A percentile compares a stretch with the other conserved stretches of the same genome.
Conservation (phyloP, 2,329 filamentous ascomycete genomes). For the Venturia nashicola region DNA sequence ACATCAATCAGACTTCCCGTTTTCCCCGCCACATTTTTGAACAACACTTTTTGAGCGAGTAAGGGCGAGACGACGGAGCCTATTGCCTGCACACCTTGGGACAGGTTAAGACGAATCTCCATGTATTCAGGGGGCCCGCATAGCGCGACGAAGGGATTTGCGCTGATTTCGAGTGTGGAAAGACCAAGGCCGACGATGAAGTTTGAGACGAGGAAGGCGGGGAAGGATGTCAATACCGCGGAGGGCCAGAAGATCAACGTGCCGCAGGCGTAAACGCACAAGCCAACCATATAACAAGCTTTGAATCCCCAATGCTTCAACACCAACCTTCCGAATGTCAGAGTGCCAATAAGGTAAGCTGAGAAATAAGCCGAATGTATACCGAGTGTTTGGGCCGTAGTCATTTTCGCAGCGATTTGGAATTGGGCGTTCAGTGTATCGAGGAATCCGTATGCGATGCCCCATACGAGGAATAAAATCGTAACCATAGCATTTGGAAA, state of each 20-base stretch:
- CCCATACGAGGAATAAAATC: slow-evolving; percentile 79
- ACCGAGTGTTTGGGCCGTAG: slow-evolving; percentile 48
- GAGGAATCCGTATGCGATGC: slow-evolving; percentile 77
- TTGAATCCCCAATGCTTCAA: slow-evolving; percentile 51
- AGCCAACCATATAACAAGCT: slow-evolving; percentile 46
- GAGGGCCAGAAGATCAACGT: slow-evolving; percentile 53
- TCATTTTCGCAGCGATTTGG: slow-evolving; percentile 49
- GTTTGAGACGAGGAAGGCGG: slow-evolving; percentile 49
- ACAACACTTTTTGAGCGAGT: slow-evolving; percentile 46
- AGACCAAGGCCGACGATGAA: slow-evolving; percentile 50
- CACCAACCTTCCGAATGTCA: slow-evolving; percentile 50
- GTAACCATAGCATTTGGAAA: slow-evolving; percentile 66
- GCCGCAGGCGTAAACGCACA: slow-evolving; percentile 51
- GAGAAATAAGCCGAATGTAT: slow-evolving; percentile 61
- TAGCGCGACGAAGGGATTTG: slow-evolving; percentile 50
- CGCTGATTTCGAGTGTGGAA: slow-evolving; percentile 46
- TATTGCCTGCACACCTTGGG: slow-evolving; percentile 49
- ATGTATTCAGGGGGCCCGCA: slow-evolving; percentile 49
- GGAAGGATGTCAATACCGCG: slow-evolving; percentile 48
- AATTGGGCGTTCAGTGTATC: slow-evolving; percentile 69
- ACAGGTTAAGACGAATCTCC: slow-evolving; percentile 47
- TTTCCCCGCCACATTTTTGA: slow-evolving; percentile 22
- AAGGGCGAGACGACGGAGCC: slow-evolving; percentile 48
- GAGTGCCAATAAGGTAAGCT: slow-evolving; percentile 57
- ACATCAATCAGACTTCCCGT: slow-evolving; percentile 42